Conservation (phyloP, 176 grass and related monocot genomes). For the Cenchrus purpureus region DNA sequence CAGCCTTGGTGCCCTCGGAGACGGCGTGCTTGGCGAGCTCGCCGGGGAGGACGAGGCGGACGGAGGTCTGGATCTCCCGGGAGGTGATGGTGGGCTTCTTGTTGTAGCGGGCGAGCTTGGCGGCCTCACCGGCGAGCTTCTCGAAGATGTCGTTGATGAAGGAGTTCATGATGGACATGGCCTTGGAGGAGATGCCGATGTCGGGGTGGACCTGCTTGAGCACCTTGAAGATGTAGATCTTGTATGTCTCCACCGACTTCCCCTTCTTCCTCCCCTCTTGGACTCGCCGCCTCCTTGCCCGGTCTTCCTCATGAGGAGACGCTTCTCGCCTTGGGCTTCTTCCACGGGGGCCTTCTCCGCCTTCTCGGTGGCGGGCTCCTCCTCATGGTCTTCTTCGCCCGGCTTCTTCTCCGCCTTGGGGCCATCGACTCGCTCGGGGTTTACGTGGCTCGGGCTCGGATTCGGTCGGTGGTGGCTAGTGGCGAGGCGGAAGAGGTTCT, state of each 20-base stretch:
- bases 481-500: no score
- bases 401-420: constrained; percentile 45
- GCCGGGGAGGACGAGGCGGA: constrained; percentile 54
- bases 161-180: constrained; percentile 92
- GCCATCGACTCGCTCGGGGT: background rate
- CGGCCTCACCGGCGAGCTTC: constrained; percentile 67
- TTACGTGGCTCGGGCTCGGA: background rate
- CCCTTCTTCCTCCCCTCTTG: constrained; percentile 45
- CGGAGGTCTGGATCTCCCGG: constrained; percentile 70
- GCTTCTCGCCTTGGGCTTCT: constrained; percentile 51
- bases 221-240: constrained; percentile 91
- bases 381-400: constrained; percentile 40
- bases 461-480: no score
- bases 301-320: background rate
- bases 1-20: constrained; percentile 71
- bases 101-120: constrained; percentile 55
- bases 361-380: constrained; percentile 36
- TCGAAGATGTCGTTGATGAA: constrained; percentile 96
- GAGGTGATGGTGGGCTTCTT: constrained; percentile 76
- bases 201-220: constrained; percentile 79
- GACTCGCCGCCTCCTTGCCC: constrained; percentile 34
- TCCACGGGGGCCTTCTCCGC: constrained; percentile 38
- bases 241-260: constrained; percentile 65
- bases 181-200: constrained; percentile 78
- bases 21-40: constrained; percentile 78